Percentiles rank a stretch among this genome's conserved stretches.
phyloP scores from a whole-genome alignment of 169 alveolate species.

The Eimeria praecox region DNA sequence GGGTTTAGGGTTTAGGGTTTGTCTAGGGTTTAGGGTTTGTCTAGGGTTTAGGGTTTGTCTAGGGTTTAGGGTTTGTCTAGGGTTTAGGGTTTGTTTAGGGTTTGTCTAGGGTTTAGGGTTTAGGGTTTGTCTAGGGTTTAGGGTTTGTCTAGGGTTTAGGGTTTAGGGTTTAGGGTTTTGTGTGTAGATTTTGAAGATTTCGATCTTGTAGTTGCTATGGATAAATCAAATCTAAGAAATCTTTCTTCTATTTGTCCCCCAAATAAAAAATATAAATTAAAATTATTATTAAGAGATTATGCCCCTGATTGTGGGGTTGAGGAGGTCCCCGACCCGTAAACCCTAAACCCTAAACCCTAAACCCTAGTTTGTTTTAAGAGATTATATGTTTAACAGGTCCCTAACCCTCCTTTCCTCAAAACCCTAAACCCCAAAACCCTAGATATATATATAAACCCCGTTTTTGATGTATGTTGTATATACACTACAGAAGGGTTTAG shows the following conservation, averaged over 20 bases:
- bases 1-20: not conserved
- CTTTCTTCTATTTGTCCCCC: slow-evolving; percentile 22
- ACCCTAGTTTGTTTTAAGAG: too few species aligned
- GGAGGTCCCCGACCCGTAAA: slow-evolving; percentile 59
- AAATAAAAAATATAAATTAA: not conserved
- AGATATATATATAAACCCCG: not conserved
- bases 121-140: not conserved
- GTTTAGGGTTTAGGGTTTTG: slow-evolving; percentile 20
- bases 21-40: not conserved
- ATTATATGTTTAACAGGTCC: too few species aligned
- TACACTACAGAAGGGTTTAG: not conserved
- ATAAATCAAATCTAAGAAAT: not conserved
- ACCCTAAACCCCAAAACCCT: slow-evolving; percentile 12
- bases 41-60: not conserved
- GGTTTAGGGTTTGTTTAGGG: too few species aligned
- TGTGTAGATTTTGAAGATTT: slow-evolving; percentile 38
- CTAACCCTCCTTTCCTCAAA: not conserved
- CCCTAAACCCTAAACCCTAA: slow-evolving; percentile 25
- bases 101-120: slow-evolving; percentile 35
- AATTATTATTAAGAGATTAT: slow-evolving; percentile 12
- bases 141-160: slow-evolving; percentile 36
- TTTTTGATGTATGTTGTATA: too few species aligned
- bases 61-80: too few species aligned
- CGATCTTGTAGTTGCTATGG: slow-evolving; percentile 51
- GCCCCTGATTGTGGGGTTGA: slow-evolving; percentile 40